phyloP scores from a whole-genome alignment of 495 filamentous ascomycete genomes.

The Staphylotrichum longicolle region DNA sequence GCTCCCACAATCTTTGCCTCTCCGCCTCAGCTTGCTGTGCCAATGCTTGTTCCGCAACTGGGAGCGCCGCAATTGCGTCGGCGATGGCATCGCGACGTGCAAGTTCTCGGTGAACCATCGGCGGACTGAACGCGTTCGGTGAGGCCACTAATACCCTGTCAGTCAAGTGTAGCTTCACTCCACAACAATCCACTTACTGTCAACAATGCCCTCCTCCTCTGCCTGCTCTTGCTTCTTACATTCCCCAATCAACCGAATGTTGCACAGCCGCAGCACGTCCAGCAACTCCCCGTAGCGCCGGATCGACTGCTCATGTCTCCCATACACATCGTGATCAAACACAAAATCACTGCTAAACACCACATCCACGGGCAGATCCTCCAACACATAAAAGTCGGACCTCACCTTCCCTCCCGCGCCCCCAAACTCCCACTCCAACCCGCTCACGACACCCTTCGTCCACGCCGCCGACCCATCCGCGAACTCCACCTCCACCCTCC shows the following conservation, averaged over 20 bases:
- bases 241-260: slow-evolving; percentile 2
- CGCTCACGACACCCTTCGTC: not conserved
- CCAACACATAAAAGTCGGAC: slow-evolving; percentile 6
- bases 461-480: slow-evolving; percentile 1
- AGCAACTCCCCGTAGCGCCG: not conserved
- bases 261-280: slow-evolving; percentile 1
- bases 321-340: slow-evolving; percentile 3
- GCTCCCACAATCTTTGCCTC: slow-evolving; percentile 3
- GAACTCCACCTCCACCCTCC: not conserved
- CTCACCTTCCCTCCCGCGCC: not conserved
- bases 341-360: slow-evolving; percentile 3
- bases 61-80: not conserved
- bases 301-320: not conserved
- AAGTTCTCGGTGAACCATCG: slow-evolving; percentile 1
- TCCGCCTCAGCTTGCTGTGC: slow-evolving; percentile 7
- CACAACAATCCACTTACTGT: not conserved
- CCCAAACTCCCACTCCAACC: slow-evolving; percentile 1
- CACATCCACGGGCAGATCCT: not conserved
- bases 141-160: not conserved
- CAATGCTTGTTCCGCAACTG: not conserved
- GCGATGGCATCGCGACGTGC: slow-evolving; percentile 3
- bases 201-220: not conserved
- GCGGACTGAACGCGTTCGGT: not conserved
- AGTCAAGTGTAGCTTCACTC: not conserved
- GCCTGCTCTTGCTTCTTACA: too few species aligned